Conservation (phyloP, 1,139 yeast species). For the Hemisphaericaspora xylofermentans region DNA sequence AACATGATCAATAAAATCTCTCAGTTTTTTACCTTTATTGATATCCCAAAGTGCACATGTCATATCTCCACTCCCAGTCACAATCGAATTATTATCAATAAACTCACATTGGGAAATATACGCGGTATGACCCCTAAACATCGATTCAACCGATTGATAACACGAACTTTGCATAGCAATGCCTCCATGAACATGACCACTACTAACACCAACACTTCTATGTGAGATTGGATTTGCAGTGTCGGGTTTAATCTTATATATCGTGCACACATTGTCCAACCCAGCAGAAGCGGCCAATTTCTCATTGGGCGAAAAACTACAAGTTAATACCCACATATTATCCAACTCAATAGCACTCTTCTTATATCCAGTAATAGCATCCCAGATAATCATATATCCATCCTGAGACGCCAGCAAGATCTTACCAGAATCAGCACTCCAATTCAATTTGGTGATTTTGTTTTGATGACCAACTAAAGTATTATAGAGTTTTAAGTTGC, state of each 20-base stretch:
- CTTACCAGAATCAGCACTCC: conserved; percentile 62
- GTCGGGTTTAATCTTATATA: conserved; percentile 50
- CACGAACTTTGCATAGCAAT: conserved; percentile 22
- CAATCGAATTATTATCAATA: conserved; percentile 46
- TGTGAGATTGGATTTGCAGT: conserved; percentile 11
- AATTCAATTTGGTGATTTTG: conserved; percentile 66
- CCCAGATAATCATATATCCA: conserved; percentile 86
- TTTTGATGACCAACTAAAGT: conserved; percentile 72
- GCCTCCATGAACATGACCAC: conserved; percentile 5
- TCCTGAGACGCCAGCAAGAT: conserved; percentile 82
- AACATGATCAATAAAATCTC: conserved; percentile 69
- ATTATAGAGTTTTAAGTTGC: conserved; percentile 34
- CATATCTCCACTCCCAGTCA: conserved; percentile 85
- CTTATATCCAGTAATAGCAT: conserved; percentile 70
- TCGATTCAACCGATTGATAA: conserved; percentile 48
- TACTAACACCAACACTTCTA: conserved; percentile 4
- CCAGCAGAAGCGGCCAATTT: conserved; percentile 78
- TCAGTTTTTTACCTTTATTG: conserved; percentile 50
- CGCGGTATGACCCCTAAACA: conserved; percentile 78
- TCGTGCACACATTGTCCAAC: conserved; percentile 72
- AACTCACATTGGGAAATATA: conserved; percentile 78
- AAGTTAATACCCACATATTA: conserved; percentile 76
- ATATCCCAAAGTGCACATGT: conserved; percentile 82
- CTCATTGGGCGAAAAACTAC: conserved; percentile 71
- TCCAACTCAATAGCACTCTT: conserved; percentile 66